Percentiles rank a stretch among this genome's conserved stretches.
Conservation (phyloP, 768 basidiomycete species). For the Termitomyces sp. region DNA sequence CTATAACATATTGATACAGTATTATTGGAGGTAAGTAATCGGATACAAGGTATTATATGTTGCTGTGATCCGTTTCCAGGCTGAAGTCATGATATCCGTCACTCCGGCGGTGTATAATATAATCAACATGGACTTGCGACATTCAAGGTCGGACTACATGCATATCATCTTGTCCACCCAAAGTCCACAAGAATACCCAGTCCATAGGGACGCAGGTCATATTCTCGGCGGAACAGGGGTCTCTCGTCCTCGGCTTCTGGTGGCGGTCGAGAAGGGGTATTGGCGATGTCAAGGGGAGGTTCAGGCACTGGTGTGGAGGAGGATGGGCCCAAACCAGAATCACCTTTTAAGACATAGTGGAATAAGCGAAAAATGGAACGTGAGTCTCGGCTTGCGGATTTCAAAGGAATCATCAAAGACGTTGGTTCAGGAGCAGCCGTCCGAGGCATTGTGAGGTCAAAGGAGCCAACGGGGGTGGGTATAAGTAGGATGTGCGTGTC, state of each 20-base stretch:
- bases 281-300: slow-evolving; percentile 7
- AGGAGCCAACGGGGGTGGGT: neutral
- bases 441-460: slow-evolving; percentile 12
- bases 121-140: neutral
- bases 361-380: slow-evolving; percentile 17
- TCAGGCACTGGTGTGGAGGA: slow-evolving; percentile 3
- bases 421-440: slow-evolving; percentile 13
- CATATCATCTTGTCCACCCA: slow-evolving; percentile 48
- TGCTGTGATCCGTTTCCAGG: slow-evolving; percentile 12
- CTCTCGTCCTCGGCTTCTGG: slow-evolving; percentile 14
- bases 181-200: slow-evolving; percentile 73
- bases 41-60: slow-evolving; percentile 17
- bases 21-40: slow-evolving; percentile 12
- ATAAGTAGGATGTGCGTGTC: slow-evolving; percentile 6
- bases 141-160: neutral
- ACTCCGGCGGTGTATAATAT: neutral
- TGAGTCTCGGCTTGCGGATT: slow-evolving; percentile 9
- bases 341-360: slow-evolving; percentile 8
- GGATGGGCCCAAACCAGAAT: neutral
- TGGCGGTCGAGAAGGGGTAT: slow-evolving; percentile 7
- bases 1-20: slow-evolving; percentile 11
- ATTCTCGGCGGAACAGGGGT: slow-evolving; percentile 44
- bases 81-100: slow-evolving; percentile 1
- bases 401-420: slow-evolving; percentile 2
- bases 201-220: slow-evolving; percentile 72